phyloP scores from a whole-genome alignment of 148 eudicot genomes.

The Camellia japonica region DNA sequence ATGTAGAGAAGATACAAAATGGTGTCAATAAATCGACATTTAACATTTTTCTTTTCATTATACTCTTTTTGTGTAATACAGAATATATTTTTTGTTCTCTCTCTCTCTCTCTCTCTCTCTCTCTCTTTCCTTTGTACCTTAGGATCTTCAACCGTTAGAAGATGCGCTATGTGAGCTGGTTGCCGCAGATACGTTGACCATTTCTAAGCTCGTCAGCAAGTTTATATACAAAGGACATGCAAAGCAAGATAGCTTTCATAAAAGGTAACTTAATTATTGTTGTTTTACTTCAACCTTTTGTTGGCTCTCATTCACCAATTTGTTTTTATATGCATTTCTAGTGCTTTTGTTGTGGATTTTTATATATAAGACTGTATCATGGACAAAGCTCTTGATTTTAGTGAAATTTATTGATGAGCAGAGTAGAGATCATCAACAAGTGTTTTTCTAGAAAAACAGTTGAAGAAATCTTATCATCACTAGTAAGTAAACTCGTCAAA shows the following conservation, averaged over 20 bases:
- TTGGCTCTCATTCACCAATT: too few relatives aligned
- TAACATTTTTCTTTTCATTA: not conserved
- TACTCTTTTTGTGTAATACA: not conserved
- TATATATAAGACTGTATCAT: not conserved
- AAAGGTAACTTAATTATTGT: conserved; percentile 9
- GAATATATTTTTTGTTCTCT: not conserved
- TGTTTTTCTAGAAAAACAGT: conserved; percentile 24
- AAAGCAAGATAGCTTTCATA: conserved; percentile 13
- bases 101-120: not conserved
- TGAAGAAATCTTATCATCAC: conserved; percentile 24
- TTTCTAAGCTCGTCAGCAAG: conserved; percentile 12
- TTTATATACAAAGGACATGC: conserved; percentile 5
- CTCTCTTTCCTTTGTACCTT: too few relatives aligned
- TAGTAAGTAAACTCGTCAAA: conserved; percentile 15
- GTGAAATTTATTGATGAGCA: conserved; percentile 1
- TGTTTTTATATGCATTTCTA: too few relatives aligned
- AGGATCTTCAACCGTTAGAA: conserved; percentile 26
- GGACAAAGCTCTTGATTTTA: not conserved
- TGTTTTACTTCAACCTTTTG: too few relatives aligned
- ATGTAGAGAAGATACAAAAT: too few relatives aligned
- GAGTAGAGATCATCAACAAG: conserved; percentile 22
- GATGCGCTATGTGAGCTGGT: conserved; percentile 13
- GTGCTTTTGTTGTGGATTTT: too few relatives aligned
- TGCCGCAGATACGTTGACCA: conserved; percentile 5
- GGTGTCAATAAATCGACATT: too few relatives aligned